These are phyloP conservation scores for Sugiyamaella grinbergsii DNA, from an alignment of 1,139 yeast genomes.

Conservation along the genomic window DNA sequence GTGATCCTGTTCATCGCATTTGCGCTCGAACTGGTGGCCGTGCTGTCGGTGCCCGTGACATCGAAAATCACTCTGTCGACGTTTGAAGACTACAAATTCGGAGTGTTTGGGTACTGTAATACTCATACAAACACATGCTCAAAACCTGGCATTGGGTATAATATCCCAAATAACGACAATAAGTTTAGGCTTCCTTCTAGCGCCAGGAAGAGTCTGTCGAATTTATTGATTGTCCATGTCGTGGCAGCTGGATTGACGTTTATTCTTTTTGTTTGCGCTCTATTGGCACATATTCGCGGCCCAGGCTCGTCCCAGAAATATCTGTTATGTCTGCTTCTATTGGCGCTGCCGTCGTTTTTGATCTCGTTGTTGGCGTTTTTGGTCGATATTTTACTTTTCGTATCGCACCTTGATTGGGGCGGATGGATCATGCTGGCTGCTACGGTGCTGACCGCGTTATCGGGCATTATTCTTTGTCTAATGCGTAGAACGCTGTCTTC, in stretches of 20 bases:
- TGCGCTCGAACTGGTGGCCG: slow-evolving; percentile 56
- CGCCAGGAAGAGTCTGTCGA: slow-evolving; percentile 68
- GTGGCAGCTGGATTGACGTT: slow-evolving; percentile 80
- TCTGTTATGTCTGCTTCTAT: slow-evolving; percentile 45
- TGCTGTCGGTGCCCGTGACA: slow-evolving; percentile 66
- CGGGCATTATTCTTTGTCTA: slow-evolving; percentile 50
- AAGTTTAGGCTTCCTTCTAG: slow-evolving; percentile 54
- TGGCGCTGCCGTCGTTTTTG: slow-evolving; percentile 52
- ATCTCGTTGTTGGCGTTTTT: slow-evolving; percentile 54
- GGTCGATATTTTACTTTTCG: slow-evolving; percentile 56
- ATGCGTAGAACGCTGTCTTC: slow-evolving; percentile 56
- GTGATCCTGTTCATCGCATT: slow-evolving; percentile 52
- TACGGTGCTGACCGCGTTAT: slow-evolving; percentile 48
- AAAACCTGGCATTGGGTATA: slow-evolving; percentile 53
- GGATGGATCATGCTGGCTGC: slow-evolving; percentile 57
- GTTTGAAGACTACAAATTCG: slow-evolving; percentile 61
- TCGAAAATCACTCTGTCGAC: slow-evolving; percentile 52
- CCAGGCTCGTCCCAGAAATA: slow-evolving; percentile 44
- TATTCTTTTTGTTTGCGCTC: slow-evolving; percentile 47
- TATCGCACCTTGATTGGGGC: slow-evolving; percentile 55
- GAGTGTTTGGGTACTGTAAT: slow-evolving; percentile 83
- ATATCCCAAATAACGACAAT: slow-evolving; percentile 37
- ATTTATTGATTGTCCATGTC: slow-evolving; percentile 75
- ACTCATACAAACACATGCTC: slow-evolving; percentile 52
- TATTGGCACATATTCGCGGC: slow-evolving; percentile 46